These are phyloP conservation scores for Starmera stellimalicola DNA, from an alignment of 1,139 yeast genomes.

Conservation along the genomic window DNA sequence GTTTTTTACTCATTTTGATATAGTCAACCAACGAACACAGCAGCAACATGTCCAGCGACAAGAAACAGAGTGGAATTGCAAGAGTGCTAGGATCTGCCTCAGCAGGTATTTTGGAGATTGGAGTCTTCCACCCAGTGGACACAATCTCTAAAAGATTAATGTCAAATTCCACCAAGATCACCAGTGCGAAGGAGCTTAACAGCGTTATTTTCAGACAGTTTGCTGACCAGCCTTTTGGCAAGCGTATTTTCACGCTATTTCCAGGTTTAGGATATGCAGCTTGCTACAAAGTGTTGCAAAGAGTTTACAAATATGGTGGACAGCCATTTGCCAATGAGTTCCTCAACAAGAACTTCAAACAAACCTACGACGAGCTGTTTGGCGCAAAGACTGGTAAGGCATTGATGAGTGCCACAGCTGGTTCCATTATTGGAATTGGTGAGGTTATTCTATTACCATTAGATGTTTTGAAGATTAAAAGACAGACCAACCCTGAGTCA, in stretches of 20 bases:
- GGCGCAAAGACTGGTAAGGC: constrained; percentile 98
- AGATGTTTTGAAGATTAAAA: constrained; percentile 93
- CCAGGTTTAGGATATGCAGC: constrained; percentile 99
- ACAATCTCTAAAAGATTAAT: constrained; percentile 95
- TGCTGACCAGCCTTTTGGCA: constrained; percentile 61
- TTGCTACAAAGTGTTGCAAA: constrained; percentile 88
- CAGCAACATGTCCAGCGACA: constrained; percentile 37
- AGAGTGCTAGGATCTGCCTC: constrained; percentile 94
- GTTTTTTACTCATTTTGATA: too few relatives aligned
- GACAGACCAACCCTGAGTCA: constrained; percentile 98
- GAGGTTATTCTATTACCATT: constrained; percentile 92
- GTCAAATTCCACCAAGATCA: constrained; percentile 80
- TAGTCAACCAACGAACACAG: too few relatives aligned
- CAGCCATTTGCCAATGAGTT: constrained; percentile 98
- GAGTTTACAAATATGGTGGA: constrained; percentile 98
- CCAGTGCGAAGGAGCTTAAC: constrained; percentile 60
- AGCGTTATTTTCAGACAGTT: constrained; percentile 78
- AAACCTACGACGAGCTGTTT: constrained; percentile 61
- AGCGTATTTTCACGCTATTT: constrained; percentile 74
- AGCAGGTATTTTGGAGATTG: constrained; percentile 95
- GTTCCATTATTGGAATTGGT: constrained; percentile 94
- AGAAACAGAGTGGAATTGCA: constrained; percentile 83
- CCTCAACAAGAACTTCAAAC: constrained; percentile 65
- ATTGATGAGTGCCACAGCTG: constrained; percentile 92
- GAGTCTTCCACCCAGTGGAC: constrained; percentile 97